Base-by-base conservation (phyloP, 306 rosid species). In the Lathyrus oleraceus region DNA sequence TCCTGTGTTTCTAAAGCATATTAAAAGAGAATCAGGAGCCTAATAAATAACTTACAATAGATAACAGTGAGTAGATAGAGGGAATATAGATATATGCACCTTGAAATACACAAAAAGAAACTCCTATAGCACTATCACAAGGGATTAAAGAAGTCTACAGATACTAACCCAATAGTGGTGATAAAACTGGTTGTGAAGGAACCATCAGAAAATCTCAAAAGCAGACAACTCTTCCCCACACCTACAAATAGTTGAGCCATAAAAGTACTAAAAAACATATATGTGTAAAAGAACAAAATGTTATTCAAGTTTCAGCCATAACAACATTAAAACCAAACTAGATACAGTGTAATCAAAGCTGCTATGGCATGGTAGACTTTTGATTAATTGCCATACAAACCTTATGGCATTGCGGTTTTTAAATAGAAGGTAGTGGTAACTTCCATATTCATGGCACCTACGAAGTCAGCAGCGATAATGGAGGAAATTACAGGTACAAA, bases 171-270 rank as follows among this genome's bases (percentile, higher is more conserved):
- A 72, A 88, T 91, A 40, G 97, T 91, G 79, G 97, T 91, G 78
- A 91, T 91, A 82, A 91, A 91, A 82, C 95, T 91, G 78, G 95
- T 88, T 5, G 97, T 88, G 80, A 91, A 91, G 58, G 97, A 91
- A 67, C 92, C 97, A 85, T 91, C 97, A 76, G 95, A 91, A 81
- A 91, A 91, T 13, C 97, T 93, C 82, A 91, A 81, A 76, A 91
- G 97, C 85, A 91, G 85, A 81, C 95, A 91, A 86, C 95, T 88
- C 85, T 91, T 91, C 74, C 97, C 97, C 82, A 91, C 95, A 80
- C 97, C 97, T 88, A 85, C 80, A 83, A 70, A 72, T 25, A 56
- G 64, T 75, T 48, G 8, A 67, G 44, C 53, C 28, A 69, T 72
- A 47, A 54, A 45, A 5, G 43, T 44, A 28, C 58, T 3, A 16